Evolutionary conservation across 2,329 filamentous ascomycete species (phyloP).

Genomic region (Cladophialophora bantiana): DNA sequence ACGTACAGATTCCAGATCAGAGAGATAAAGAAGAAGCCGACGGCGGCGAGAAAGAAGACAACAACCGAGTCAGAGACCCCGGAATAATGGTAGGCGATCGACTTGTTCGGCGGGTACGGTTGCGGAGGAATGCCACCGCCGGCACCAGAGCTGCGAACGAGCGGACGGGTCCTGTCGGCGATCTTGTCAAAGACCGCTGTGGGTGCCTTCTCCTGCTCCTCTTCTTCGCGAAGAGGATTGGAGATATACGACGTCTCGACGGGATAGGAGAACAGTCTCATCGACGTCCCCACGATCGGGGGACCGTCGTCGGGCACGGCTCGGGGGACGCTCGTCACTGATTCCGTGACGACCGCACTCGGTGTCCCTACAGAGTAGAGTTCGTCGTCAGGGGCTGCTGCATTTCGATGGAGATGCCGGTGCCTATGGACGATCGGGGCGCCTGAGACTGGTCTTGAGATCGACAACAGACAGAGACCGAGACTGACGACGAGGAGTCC

Average conservation of each 20-base stretch:
- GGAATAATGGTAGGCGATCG: background rate
- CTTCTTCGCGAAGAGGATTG: background rate
- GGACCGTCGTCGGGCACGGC: background rate
- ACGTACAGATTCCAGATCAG: slow-evolving; percentile 26
- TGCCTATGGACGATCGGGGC: background rate
- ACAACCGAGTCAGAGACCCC: slow-evolving; percentile 10
- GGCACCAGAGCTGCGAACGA: background rate
- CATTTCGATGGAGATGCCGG: background rate
- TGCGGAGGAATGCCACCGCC: background rate
- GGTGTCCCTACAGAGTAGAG: too few relatives aligned
- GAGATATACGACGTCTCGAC: background rate
- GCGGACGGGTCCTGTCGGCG: background rate
- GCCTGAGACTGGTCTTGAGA: background rate
- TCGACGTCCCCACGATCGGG: background rate
- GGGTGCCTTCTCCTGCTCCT: background rate
- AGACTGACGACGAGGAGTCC: background rate
- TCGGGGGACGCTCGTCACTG: background rate
- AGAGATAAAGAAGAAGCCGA: slow-evolving; percentile 25
- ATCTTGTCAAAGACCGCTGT: background rate
- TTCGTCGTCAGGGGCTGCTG: background rate
- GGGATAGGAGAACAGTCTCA: background rate
- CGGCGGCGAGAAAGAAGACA: slow-evolving; percentile 20
- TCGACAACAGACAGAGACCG: background rate
- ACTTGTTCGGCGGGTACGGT: background rate
- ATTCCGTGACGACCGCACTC: background rate